phyloP scores from a whole-genome alignment of 78 protist genomes.

The Dictyostelium brefeldianum region DNA sequence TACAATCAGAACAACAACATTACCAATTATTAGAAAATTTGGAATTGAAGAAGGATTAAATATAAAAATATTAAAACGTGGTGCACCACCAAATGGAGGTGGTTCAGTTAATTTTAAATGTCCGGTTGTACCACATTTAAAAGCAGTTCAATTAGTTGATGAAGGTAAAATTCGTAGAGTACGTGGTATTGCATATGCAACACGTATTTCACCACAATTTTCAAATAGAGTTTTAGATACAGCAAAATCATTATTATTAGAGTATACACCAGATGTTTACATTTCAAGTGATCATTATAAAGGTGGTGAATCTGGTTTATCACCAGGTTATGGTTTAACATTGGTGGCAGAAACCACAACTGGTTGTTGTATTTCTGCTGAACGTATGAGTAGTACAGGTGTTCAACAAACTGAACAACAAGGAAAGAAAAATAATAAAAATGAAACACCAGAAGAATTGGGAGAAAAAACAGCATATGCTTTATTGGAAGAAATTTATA shows the following conservation, averaged over 20 bases:
- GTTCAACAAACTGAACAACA: background rate
- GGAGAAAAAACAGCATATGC: conserved; percentile 84
- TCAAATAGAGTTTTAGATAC: conserved; percentile 89
- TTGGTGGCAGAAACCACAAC: conserved; percentile 95
- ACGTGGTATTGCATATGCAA: conserved; percentile 93
- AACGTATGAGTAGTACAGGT: conserved; percentile 65
- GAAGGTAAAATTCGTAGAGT: conserved; percentile 92
- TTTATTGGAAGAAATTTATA: conserved; percentile 81
- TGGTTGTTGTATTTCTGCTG: conserved; percentile 88
- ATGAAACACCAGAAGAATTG: conserved; percentile 90
- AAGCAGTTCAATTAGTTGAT: conserved; percentile 85
- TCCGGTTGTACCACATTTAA: conserved; percentile 86
- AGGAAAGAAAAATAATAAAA: background rate
- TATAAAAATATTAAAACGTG: conserved; percentile 88
- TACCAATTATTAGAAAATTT: conserved; percentile 90
- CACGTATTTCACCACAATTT: conserved; percentile 92
- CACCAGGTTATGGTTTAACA: conserved; percentile 93
- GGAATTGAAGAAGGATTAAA: conserved; percentile 92
- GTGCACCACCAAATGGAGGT: conserved; percentile 96
- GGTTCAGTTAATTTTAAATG: conserved; percentile 92
- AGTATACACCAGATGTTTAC: conserved; percentile 94
- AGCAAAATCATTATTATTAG: conserved; percentile 84
- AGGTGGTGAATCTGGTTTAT: conserved; percentile 92
- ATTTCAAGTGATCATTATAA: conserved; percentile 94
- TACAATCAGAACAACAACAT: conserved; percentile 89